A percentile compares a stretch with the other conserved stretches of the same genome.
These are phyloP conservation scores for Juglanconis juglandina DNA, from an alignment of 2,329 filamentous ascomycete genomes.

Conservation along the genomic window DNA sequence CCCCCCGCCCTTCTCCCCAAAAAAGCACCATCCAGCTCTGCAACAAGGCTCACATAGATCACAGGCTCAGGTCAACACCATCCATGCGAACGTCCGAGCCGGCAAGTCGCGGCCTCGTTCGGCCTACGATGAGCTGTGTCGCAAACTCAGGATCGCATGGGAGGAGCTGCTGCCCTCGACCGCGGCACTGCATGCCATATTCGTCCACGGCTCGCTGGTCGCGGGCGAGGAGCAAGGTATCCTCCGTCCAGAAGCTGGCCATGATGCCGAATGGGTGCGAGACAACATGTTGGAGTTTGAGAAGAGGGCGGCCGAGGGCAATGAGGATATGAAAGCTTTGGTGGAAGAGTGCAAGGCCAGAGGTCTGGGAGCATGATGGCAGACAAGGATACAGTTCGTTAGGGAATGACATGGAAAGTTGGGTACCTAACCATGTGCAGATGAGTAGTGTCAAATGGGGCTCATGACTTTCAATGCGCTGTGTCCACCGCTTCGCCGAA, in stretches of 20 bases:
- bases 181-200: not conserved
- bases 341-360: not conserved
- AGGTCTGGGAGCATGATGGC: not conserved
- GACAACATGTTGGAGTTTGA: slow-evolving; percentile 1
- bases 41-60: not conserved
- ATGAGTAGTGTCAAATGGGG: too few relatives aligned
- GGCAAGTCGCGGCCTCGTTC: not conserved
- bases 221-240: not conserved
- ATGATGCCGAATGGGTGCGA: slow-evolving; percentile 3
- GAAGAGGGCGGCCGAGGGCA: not conserved
- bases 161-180: not conserved
- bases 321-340: not conserved
- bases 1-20: too few relatives aligned
- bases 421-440: too few relatives aligned
- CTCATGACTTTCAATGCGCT: too few relatives aligned
- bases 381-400: too few relatives aligned
- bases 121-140: slow-evolving; percentile 1
- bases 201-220: not conserved
- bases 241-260: not conserved
- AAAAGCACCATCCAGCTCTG: too few relatives aligned
- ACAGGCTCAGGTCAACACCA: not conserved
- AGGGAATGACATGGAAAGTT: too few relatives aligned
- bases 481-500: too few relatives aligned
- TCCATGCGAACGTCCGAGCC: not conserved
- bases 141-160: not conserved